Base-by-base conservation (phyloP, 768 basidiomycete species). In the Macrolepiota dolichaula region DNA sequence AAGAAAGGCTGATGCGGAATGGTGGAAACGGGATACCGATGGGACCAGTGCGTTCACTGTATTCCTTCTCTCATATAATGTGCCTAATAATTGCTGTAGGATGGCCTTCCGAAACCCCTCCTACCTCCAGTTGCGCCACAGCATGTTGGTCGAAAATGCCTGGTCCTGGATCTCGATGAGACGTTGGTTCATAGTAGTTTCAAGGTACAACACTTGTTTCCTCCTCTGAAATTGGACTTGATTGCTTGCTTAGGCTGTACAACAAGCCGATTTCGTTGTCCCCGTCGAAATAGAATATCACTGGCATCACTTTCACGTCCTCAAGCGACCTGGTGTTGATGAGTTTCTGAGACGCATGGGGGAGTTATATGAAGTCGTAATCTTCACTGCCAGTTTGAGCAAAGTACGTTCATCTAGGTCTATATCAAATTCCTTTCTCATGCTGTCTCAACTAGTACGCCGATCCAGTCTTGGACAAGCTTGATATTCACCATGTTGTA, bases 261-360 rank as follows among this genome's bases (percentile, higher is more conserved):
- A 83, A 65, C 91, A 94, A 70, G 94, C 96, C 12, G 97, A 99
- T 76, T 99, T 94, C 72, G 91, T 98, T 67, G 96, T 99, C 2
- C 97, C 97, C 11, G 97, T 99, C 29, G 97, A 98, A 76, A 98
- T 99, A 63, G 97, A 99, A 73, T 95, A 92, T 65, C 93, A 98
- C 70, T 92, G 90, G 84, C 97, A 99, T 74, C 97, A 99, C 71
- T 95, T 98, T 68, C 97, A 98, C 76, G 96, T 98, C 47, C 88
- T 98, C 73, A 98, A 98, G 75, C 88, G 97, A 54, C 97, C 97
- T 4, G 97, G 97, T 25, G 97, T 99, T 15, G 97, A 99, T 70
- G 88, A 88, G 68, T 99, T 98, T 75, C 76, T 99, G 70, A 92
- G 91, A 77, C 88, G 87, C 75, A 98, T 98, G 97, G 97, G 97